phyloP scores from a whole-genome alignment of 2,329 filamentous ascomycete species.

The Lachnellula occidentalis region DNA sequence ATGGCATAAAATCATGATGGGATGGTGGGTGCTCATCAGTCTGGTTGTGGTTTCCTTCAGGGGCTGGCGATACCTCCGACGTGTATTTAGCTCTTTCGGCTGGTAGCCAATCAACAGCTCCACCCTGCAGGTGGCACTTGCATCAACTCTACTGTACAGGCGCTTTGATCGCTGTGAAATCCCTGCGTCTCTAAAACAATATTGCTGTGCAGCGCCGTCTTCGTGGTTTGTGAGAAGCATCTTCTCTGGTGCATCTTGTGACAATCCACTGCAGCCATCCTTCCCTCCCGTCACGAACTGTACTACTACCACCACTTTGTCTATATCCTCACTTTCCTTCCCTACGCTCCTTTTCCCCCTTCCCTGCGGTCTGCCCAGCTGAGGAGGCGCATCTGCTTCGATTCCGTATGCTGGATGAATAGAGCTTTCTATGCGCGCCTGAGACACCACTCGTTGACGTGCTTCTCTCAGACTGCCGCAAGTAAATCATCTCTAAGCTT shows the following conservation, averaged over 20 bases:
- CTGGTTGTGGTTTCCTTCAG: too few relatives aligned
- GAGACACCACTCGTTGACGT: conserved; percentile 30
- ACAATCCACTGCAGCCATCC: not conserved
- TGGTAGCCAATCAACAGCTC: too few relatives aligned
- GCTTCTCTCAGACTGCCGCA: conserved; percentile 24
- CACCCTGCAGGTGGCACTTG: too few relatives aligned
- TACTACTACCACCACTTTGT: not conserved
- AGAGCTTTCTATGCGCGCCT: conserved; percentile 25
- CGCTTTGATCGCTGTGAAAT: not conserved
- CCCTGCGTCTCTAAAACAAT: not conserved
- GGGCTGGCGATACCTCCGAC: too few relatives aligned
- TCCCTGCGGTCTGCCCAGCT: not conserved
- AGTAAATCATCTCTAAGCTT: conserved; percentile 10
- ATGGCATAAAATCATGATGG: too few relatives aligned
- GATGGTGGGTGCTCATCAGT: too few relatives aligned
- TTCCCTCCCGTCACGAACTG: not conserved
- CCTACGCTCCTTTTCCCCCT: conserved; percentile 16
- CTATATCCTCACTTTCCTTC: not conserved
- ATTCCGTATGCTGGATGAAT: conserved; percentile 27
- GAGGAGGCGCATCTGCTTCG: conserved; percentile 1
- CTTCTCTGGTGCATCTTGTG: not conserved
- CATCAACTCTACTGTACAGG: too few relatives aligned
- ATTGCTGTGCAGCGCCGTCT: not conserved
- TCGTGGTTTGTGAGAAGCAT: not conserved
- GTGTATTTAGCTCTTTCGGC: too few relatives aligned